A percentile compares a stretch with the other conserved stretches of the same genome.
Conservation (phyloP, 2,329 filamentous ascomycete genomes). For the Shiraia sp. region DNA sequence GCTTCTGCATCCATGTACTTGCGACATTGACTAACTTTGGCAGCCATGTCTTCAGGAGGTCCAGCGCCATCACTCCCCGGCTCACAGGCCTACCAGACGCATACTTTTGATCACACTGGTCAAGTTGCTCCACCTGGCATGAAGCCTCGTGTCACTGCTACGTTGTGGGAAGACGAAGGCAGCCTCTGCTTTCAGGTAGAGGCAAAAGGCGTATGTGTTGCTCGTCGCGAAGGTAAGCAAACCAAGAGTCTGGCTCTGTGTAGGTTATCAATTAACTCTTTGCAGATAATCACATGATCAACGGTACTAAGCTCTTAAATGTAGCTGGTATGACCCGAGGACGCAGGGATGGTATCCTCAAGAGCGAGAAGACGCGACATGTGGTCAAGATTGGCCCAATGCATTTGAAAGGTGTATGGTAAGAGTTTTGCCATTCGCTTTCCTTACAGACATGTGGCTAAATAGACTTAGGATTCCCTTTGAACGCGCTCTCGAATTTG, state of each 20-base stretch:
- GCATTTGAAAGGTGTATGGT: conserved; percentile 80
- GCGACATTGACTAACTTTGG: conserved; percentile 8
- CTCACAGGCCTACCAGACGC: conserved; percentile 44
- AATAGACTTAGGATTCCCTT: conserved; percentile 80
- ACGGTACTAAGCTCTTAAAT: conserved; percentile 94
- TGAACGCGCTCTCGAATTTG: conserved; percentile 95
- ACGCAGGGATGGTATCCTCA: conserved; percentile 91
- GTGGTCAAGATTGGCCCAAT: conserved; percentile 99
- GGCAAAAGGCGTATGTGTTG: conserved; percentile 93
- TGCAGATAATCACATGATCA: conserved; percentile 97
- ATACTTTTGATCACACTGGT: conserved; percentile 81
- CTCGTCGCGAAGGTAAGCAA: conserved; percentile 78
- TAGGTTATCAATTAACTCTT: conserved; percentile 1
- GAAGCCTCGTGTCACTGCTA: conserved; percentile 95
- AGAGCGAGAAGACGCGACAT: conserved; percentile 95
- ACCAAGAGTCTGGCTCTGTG: too few relatives aligned
- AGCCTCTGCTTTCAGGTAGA: conserved; percentile 98
- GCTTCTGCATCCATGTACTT: not conserved
- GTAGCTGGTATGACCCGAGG: conserved; percentile 98
- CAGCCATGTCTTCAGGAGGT: conserved; percentile 41
- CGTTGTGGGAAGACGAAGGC: conserved; percentile 96
- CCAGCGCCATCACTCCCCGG: conserved; percentile 32
- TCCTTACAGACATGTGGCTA: conserved; percentile 6
- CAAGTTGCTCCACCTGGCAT: conserved; percentile 90
- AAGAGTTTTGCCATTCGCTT: conserved; percentile 3